Base-by-base conservation (phyloP, 352 stramenopile genomes). In the Globisporangium nodosum region DNA sequence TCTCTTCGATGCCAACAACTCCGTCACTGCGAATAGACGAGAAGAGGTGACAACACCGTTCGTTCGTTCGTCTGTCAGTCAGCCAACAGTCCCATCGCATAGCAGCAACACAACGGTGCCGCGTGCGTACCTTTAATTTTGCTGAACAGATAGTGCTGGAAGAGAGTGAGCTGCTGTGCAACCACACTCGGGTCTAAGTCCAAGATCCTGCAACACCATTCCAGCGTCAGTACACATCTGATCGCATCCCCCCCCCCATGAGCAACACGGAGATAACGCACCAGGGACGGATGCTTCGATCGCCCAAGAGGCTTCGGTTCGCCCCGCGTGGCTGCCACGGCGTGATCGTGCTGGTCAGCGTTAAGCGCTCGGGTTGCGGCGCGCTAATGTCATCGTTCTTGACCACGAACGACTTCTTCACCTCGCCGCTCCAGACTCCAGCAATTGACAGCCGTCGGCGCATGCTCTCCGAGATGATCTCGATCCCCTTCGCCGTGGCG, bases 131-230 rank as follows among this genome's bases (percentile, higher is more conserved):
- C 79, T 83, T 87, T 88, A 52, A 95, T 92, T 40, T 91, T 88
- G 64, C 85, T 92, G 64, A 94, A 92, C 21, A 95, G 68, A 57
- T 90, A 95, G 60, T 95, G 86, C 55, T 95, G 81, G 57, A 95
- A 81, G 51, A 92, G 48, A 2, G 86, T 94, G 58, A 95, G 88
- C 63, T 95, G 86, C 35, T 92, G 81, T 1, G 86, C 83, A 40
- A 95, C 79, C 1, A 89, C 73, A 52, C 78, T 88, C 15, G 80
- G 74, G 49, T 95, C 78, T 46, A 95, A 60, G 58, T 92, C 81
- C 60, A 93, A 66, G 11, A 93, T 73, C 78, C 75, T 90, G 60
- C 21, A 48, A 33, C 13, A 20, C 37, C 35, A 40, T 40, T 5
- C 37, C 37, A 42, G 3, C 37, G 5, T 15, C 37, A 42, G 11